These are phyloP conservation scores for Eucalyptus marginata DNA, from an alignment of 345 rosid species.

Conservation along the genomic window DNA sequence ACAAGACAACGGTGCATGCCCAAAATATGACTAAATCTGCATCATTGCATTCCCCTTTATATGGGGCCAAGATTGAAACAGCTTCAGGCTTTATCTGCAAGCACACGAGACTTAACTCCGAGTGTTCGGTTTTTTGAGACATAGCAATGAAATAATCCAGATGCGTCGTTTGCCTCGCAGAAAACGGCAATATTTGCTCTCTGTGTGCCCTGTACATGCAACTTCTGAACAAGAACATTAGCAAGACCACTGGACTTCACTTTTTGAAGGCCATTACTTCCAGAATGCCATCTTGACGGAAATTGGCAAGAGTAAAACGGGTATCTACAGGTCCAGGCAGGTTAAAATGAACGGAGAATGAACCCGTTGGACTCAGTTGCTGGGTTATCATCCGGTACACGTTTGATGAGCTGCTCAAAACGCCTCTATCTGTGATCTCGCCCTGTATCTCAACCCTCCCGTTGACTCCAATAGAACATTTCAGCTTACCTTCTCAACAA, in stretches of 20 bases:
- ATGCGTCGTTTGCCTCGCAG: neutral
- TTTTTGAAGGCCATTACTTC: conserved; percentile 53
- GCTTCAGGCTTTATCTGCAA: neutral
- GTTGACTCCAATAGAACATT: neutral
- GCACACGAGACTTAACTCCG: neutral
- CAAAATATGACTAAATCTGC: neutral
- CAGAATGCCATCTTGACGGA: conserved; percentile 47
- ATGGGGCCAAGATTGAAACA: neutral
- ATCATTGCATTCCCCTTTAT: neutral
- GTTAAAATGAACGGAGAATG: conserved; percentile 45
- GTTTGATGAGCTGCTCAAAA: conserved; percentile 10
- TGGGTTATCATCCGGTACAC: conserved; percentile 31
- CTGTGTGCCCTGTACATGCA: neutral
- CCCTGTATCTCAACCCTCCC: conserved; percentile 59
- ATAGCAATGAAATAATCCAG: neutral
- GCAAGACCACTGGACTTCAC: neutral
- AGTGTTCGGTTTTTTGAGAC: neutral
- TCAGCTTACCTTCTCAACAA: neutral
- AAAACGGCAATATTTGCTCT: neutral
- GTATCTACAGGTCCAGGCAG: conserved; percentile 82
- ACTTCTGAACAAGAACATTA: neutral
- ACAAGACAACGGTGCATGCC: neutral
- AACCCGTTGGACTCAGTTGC: conserved; percentile 42
- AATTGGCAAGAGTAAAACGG: conserved; percentile 25
- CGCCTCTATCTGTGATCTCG: conserved; percentile 14